Conservation (phyloP, 148 eudicot species). For the Polygonum aviculare region DNA sequence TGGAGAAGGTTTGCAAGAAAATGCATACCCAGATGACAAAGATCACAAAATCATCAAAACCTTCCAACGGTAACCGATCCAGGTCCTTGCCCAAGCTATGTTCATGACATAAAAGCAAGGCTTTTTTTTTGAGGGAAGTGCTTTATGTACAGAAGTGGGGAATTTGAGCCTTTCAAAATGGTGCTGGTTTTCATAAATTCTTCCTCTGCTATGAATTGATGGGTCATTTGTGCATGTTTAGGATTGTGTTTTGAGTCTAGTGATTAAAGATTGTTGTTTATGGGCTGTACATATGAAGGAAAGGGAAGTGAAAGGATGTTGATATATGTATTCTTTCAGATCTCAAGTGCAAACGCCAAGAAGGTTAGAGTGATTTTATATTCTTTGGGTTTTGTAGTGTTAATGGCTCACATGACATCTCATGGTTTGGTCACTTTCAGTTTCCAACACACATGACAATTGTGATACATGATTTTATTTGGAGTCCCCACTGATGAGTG, state of each 20-base stretch:
- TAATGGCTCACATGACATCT: neutral
- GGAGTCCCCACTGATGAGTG: neutral
- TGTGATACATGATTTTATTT: neutral
- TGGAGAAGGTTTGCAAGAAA: constrained; percentile 63
- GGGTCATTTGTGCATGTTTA: constrained; percentile 4
- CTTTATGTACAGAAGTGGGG: neutral
- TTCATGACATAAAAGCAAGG: constrained; percentile 27
- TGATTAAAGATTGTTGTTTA: neutral
- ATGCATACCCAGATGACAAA: constrained; percentile 73
- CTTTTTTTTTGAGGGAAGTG: neutral
- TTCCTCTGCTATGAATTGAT: neutral
- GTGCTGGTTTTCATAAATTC: neutral
- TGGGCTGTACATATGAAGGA: constrained; percentile 2
- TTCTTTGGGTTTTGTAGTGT: neutral
- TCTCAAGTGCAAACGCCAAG: neutral
- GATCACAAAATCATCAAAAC: constrained; percentile 48
- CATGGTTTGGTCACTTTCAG: constrained; percentile 1
- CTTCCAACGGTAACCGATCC: constrained; percentile 25
- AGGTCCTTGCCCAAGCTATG: constrained; percentile 60
- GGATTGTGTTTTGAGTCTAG: neutral
- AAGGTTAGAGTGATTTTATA: neutral
- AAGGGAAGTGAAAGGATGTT: neutral
- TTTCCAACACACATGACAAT: neutral
- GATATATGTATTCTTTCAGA: neutral
- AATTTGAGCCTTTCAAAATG: neutral